Percentiles rank a stretch among this genome's conserved stretches.
phyloP scores from a whole-genome alignment of 371 early-diverging fungal species.

The Smittium culicis region DNA sequence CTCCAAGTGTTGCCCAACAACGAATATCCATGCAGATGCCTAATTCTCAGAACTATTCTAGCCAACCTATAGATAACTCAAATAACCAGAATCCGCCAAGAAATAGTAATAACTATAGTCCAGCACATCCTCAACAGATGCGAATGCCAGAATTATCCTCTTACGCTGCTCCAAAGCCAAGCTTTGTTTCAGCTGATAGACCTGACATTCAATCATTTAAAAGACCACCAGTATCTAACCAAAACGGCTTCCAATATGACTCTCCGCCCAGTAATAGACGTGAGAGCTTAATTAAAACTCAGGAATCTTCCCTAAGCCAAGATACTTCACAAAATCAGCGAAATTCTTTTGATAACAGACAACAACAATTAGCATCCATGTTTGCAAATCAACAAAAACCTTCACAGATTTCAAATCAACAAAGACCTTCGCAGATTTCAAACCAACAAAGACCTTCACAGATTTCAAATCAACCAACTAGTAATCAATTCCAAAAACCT shows the following conservation, averaged over 20 bases:
- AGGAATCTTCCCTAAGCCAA: not conserved
- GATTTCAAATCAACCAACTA: not conserved
- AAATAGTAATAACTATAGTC: not conserved
- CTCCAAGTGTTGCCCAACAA: constrained; percentile 17
- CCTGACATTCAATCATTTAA: too few relatives aligned
- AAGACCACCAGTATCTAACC: too few relatives aligned
- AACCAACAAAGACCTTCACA: not conserved
- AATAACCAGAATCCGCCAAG: not conserved
- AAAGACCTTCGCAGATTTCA: not conserved
- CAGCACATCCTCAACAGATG: not conserved
- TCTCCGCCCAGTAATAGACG: too few relatives aligned
- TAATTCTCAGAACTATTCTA: not conserved
- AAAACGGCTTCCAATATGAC: constrained; percentile 33
- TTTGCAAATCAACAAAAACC: not conserved
- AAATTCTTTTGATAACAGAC: not conserved
- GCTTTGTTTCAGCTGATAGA: not conserved
- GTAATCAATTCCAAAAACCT: constrained; percentile 11
- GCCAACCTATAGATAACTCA: not conserved
- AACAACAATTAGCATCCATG: not conserved
- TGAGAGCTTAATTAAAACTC: constrained; percentile 27
- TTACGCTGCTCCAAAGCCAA: not conserved
- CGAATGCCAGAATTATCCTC: not conserved
- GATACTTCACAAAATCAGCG: not conserved
- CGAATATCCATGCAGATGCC: not conserved
- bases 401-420: constrained; percentile 7